Evolutionary conservation across 352 stramenopile species (phyloP).

Genomic region (Pythium dissimile): DNA sequence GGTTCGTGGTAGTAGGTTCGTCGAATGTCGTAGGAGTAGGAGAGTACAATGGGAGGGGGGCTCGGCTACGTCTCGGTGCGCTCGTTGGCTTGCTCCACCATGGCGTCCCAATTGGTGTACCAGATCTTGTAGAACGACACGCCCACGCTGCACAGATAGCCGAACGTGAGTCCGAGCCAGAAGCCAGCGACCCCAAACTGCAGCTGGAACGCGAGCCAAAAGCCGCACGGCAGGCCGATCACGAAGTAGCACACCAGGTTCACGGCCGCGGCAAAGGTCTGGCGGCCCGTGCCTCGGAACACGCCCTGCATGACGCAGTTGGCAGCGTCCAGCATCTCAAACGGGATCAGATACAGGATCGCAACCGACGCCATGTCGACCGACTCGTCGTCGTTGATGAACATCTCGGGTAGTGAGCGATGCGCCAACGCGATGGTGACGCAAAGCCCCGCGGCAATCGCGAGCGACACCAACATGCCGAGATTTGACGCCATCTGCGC

Average conservation of each 20-base stretch:
- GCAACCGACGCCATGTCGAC: constrained; percentile 28
- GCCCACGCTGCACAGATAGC: constrained; percentile 50
- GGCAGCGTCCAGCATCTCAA: constrained; percentile 61
- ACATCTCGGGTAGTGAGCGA: constrained; percentile 47
- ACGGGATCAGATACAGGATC: constrained; percentile 59
- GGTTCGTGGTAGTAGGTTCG: too few species aligned
- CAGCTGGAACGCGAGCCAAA: constrained; percentile 56
- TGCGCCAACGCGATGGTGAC: constrained; percentile 43
- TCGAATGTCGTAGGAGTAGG: not conserved
- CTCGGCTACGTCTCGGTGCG: not conserved
- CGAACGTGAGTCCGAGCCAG: constrained; percentile 60
- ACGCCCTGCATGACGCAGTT: constrained; percentile 78
- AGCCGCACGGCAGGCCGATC: constrained; percentile 55
- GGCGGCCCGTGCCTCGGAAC: constrained; percentile 60
- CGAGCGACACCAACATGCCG: constrained; percentile 56
- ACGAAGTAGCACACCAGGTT: constrained; percentile 73
- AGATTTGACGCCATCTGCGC: constrained; percentile 75
- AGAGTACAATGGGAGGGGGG: not conserved
- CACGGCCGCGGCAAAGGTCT: constrained; percentile 49
- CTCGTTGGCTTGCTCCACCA: constrained; percentile 32
- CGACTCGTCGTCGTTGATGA: constrained; percentile 59
- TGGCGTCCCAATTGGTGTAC: constrained; percentile 49
- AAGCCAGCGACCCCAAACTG: constrained; percentile 63
- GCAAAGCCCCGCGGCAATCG: constrained; percentile 36
- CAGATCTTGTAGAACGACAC: constrained; percentile 64